A percentile compares a stretch with the other conserved stretches of the same genome.
phyloP scores from a whole-genome alignment of 1,284 basidiomycete genomes.

The Malassezia nana region DNA sequence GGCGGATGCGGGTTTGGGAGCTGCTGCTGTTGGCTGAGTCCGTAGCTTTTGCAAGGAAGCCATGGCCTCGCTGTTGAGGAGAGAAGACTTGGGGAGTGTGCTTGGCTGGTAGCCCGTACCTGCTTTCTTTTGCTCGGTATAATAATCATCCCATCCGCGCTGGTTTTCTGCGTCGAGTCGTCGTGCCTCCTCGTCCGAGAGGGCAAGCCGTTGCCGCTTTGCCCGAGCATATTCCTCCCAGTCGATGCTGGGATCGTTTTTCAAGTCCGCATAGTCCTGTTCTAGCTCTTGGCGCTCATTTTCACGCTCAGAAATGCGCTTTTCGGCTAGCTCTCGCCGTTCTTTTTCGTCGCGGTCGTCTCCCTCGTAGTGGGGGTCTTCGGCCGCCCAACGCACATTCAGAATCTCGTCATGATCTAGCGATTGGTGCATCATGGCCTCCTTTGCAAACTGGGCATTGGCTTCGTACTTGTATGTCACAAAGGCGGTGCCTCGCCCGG shows the following conservation, averaged over 20 bases:
- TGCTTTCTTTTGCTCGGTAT: not conserved
- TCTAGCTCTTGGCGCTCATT: slow-evolving; percentile 26
- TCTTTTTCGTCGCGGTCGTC: slow-evolving; percentile 29
- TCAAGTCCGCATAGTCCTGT: slow-evolving; percentile 22
- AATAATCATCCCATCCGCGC: slow-evolving; percentile 35
- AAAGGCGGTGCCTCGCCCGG: slow-evolving; percentile 90
- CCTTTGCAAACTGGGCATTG: slow-evolving; percentile 91
- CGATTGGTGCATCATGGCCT: slow-evolving; percentile 97
- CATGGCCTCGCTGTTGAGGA: slow-evolving; percentile 26
- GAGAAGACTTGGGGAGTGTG: slow-evolving; percentile 6
- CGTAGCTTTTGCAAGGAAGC: slow-evolving; percentile 24
- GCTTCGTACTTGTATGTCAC: slow-evolving; percentile 80
- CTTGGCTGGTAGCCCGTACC: slow-evolving; percentile 13
- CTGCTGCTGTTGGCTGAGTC: slow-evolving; percentile 10
- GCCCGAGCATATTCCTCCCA: slow-evolving; percentile 20
- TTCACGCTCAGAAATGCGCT: slow-evolving; percentile 31
- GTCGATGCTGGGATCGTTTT: slow-evolving; percentile 22
- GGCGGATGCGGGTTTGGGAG: slow-evolving; percentile 11
- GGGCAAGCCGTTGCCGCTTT: slow-evolving; percentile 24
- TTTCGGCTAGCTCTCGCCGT: slow-evolving; percentile 26
- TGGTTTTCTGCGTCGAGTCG: slow-evolving; percentile 40
- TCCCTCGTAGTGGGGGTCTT: slow-evolving; percentile 36
- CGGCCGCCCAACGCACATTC: slow-evolving; percentile 54
- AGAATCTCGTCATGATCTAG: slow-evolving; percentile 94
- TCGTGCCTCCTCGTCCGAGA: slow-evolving; percentile 30